Percentiles rank a stretch among this genome's conserved stretches.
Evolutionary conservation across 192 early-diverging fungal species (phyloP).

Genomic region (Podila verticillata): DNA sequence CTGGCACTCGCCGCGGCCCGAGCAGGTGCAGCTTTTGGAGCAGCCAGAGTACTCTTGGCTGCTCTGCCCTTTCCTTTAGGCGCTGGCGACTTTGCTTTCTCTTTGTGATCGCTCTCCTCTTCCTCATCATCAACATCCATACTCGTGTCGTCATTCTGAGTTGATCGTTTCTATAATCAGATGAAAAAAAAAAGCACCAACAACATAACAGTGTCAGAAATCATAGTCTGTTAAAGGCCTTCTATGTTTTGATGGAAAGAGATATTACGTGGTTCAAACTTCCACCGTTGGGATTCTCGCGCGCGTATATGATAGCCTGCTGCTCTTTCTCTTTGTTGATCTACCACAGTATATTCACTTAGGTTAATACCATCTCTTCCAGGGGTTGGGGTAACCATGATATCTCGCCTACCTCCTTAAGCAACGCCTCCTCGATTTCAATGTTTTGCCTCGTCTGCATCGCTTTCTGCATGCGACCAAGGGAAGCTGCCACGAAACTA

Average conservation of each 20-base stretch:
- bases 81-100: not conserved
- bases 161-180: conserved; percentile 18
- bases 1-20: not conserved
- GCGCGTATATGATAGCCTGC: conserved; percentile 33
- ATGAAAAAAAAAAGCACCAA: not conserved
- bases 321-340: conserved; percentile 47
- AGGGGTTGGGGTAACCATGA: not conserved
- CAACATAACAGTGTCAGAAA: not conserved
- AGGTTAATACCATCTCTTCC: not conserved
- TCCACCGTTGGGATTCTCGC: conserved; percentile 35
- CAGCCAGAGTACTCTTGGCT: not conserved
- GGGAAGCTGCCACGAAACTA: conserved; percentile 31
- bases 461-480: conserved; percentile 33
- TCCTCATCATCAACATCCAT: conserved; percentile 33
- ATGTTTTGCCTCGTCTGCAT: conserved; percentile 48
- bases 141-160: conserved; percentile 8
- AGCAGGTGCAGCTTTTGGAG: not conserved
- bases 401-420: conserved; percentile 22
- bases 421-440: conserved; percentile 32
- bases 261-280: conserved; percentile 28
- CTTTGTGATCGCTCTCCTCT: conserved; percentile 19
- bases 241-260: too few relatives aligned
- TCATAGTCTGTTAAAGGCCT: too few relatives aligned
- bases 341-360: conserved; percentile 11
- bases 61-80: not conserved